phyloP scores from a whole-genome alignment of 1,284 basidiomycete genomes.

The Heterobasidion occidentale region DNA sequence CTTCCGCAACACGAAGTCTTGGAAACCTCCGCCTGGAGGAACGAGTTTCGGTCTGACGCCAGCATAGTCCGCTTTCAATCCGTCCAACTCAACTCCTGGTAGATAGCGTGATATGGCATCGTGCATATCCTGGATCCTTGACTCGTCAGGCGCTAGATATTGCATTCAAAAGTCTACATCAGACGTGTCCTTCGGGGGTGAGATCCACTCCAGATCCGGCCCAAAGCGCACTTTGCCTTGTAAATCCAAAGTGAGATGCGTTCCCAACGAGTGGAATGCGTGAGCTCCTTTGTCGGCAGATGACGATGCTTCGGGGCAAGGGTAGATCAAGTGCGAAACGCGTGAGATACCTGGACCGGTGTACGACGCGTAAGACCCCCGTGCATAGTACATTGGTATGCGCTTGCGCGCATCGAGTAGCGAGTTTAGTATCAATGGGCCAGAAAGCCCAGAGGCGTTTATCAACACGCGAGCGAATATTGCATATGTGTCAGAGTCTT shows the following conservation, averaged over 20 bases:
- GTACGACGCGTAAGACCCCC: constrained; percentile 86
- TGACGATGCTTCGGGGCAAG: constrained; percentile 61
- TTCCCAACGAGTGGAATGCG: constrained; percentile 77
- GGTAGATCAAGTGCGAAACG: constrained; percentile 82
- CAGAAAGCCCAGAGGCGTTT: constrained; percentile 83
- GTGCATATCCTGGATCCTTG: constrained; percentile 57
- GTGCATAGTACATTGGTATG: constrained; percentile 68
- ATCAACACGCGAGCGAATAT: constrained; percentile 83
- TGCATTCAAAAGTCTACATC: constrained; percentile 71
- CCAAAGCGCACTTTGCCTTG: constrained; percentile 88
- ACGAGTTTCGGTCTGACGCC: constrained; percentile 90
- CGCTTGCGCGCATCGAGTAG: constrained; percentile 41
- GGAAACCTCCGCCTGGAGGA: constrained; percentile 68
- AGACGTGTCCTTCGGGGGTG: constrained; percentile 40
- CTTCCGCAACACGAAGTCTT: constrained; percentile 73
- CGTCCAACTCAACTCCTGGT: constrained; percentile 56
- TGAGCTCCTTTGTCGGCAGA: constrained; percentile 42
- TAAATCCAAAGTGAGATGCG: constrained; percentile 87
- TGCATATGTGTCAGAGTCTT: constrained; percentile 43
- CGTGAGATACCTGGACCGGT: constrained; percentile 62
- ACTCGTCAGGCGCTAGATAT: constrained; percentile 63
- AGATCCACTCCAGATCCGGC: constrained; percentile 88
- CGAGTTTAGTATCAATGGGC: constrained; percentile 64
- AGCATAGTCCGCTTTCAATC: constrained; percentile 82
- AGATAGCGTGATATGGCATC: constrained; percentile 67